These are phyloP conservation scores for Entoloma clypeatum DNA, from an alignment of 1,284 basidiomycete species.

Conservation along the genomic window DNA sequence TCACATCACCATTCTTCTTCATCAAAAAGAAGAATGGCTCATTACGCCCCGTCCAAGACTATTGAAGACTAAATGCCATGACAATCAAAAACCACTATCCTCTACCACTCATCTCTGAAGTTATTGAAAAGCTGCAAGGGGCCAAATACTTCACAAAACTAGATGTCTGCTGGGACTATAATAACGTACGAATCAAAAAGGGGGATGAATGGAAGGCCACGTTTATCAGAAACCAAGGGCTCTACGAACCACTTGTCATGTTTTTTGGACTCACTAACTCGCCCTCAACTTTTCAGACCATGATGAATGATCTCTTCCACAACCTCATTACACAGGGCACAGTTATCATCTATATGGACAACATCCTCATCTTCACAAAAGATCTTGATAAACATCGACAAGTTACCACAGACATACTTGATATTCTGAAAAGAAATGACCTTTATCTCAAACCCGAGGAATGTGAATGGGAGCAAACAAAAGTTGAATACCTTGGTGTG, in stretches of 20 bases:
- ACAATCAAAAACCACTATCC: conserved; percentile 31
- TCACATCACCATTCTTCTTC: conserved; percentile 34
- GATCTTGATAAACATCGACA: conserved; percentile 19
- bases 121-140: too few species aligned
- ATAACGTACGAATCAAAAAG: conserved; percentile 27
- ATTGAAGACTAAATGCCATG: conserved; percentile 30
- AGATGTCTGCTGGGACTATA: conserved; percentile 31
- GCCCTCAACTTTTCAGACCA: conserved; percentile 27
- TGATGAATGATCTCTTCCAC: conserved; percentile 24
- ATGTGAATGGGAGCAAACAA: conserved; percentile 24
- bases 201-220: conserved; percentile 31
- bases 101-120: too few species aligned
- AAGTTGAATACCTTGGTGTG: conserved; percentile 29
- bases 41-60: conserved; percentile 30
- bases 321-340: conserved; percentile 19
- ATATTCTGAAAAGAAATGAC: conserved; percentile 17
- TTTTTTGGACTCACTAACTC: conserved; percentile 33
- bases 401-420: conserved; percentile 15
- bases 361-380: conserved; percentile 29
- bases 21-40: conserved; percentile 39
- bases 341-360: conserved; percentile 30
- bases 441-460: conserved; percentile 27
- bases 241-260: conserved; percentile 29
- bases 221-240: conserved; percentile 22
- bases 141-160: conserved; percentile 37